A percentile compares a stretch with the other conserved stretches of the same genome.
Evolutionary conservation across 208 protist species (phyloP).

Genomic region (Leishmania martiniquensis): DNA sequence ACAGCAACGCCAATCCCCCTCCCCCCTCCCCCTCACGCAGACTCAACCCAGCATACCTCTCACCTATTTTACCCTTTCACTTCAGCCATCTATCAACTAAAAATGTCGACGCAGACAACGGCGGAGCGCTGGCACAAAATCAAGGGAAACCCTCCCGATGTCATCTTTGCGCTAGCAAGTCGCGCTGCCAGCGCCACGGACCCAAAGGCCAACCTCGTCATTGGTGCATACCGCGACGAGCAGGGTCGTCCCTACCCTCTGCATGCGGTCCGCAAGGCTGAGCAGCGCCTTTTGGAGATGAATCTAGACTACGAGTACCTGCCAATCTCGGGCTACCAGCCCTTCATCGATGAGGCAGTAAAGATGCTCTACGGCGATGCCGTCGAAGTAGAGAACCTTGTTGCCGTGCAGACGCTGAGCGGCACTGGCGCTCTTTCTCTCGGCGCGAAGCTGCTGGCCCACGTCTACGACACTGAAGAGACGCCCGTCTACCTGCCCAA

Average conservation of each 20-base stretch:
- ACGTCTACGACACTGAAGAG: constrained; percentile 30
- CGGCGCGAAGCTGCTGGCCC: constrained; percentile 63
- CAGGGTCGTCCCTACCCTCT: constrained; percentile 95
- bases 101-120: constrained; percentile 13
- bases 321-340: constrained; percentile 91
- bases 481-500: constrained; percentile 81
- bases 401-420: constrained; percentile 83
- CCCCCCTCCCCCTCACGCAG: neutral
- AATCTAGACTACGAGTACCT: constrained; percentile 97
- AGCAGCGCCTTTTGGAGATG: constrained; percentile 63
- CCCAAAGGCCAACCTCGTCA: constrained; percentile 96
- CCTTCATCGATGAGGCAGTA: constrained; percentile 83
- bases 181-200: constrained; percentile 46
- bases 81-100: neutral
- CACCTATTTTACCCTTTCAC: neutral
- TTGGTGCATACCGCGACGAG: constrained; percentile 98
- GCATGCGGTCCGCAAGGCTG: constrained; percentile 88
- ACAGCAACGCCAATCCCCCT: neutral
- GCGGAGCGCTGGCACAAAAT: constrained; percentile 36
- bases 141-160: constrained; percentile 39
- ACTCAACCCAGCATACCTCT: neutral
- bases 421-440: constrained; percentile 90
- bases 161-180: constrained; percentile 50
- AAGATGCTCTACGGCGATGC: constrained; percentile 91
- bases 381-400: constrained; percentile 56